These are phyloP conservation scores for Tarenaya hassleriana DNA, from an alignment of 345 rosid species.

Conservation along the genomic window DNA sequence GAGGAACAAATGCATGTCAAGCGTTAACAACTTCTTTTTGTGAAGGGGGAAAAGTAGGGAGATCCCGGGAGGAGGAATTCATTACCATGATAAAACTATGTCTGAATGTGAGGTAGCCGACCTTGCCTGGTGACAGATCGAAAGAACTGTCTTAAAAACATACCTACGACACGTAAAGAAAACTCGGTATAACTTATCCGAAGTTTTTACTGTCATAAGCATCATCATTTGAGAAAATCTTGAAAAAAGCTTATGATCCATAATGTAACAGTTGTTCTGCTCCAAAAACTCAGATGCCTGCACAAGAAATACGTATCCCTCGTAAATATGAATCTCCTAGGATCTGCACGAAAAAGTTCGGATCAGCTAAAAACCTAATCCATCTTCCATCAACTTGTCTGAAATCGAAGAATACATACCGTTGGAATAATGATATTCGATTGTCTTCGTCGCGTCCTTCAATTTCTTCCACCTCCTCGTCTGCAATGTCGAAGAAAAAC, in stretches of 20 bases:
- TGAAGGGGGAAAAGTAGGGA: neutral
- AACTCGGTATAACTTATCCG: too few relatives aligned
- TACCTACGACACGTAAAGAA: constrained; percentile 27
- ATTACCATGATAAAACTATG: constrained; percentile 74
- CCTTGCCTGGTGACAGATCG: constrained; percentile 64
- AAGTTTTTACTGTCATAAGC: too few relatives aligned
- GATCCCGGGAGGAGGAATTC: too few relatives aligned
- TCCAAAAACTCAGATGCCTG: constrained; percentile 75
- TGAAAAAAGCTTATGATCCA: constrained; percentile 53
- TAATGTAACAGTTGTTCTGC: constrained; percentile 46
- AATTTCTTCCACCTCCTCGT: constrained; percentile 85
- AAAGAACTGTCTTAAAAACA: constrained; percentile 64
- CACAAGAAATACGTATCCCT: constrained; percentile 90
- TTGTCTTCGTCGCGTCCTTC: constrained; percentile 81
- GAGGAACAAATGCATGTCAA: neutral
- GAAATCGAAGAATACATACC: constrained; percentile 31
- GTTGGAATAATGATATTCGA: constrained; percentile 71
- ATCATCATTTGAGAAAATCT: too few relatives aligned
- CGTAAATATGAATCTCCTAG: constrained; percentile 88
- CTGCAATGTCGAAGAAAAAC: constrained; percentile 35
- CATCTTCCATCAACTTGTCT: too few relatives aligned
- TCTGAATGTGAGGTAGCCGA: constrained; percentile 63
- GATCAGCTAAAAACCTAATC: neutral
- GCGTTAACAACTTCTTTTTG: too few relatives aligned
- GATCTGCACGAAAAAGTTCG: constrained; percentile 43